phyloP scores from a whole-genome alignment of 1,139 yeast genomes.

The Suhomyces kunorum region DNA sequence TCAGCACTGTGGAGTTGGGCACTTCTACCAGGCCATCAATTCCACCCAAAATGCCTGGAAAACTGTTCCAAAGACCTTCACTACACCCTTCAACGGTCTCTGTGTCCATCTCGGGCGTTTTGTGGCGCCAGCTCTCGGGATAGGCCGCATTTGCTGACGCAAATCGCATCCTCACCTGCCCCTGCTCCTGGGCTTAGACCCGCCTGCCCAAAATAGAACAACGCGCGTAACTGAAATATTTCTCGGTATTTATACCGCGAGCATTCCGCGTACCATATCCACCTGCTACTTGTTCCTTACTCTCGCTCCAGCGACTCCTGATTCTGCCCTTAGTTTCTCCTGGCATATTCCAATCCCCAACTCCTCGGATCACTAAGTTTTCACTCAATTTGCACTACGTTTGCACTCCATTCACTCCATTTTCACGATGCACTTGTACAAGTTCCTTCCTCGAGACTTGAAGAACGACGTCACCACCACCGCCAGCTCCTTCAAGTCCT shows the following conservation, averaged over 20 bases:
- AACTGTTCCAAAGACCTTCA: too few species aligned
- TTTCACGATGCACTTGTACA: conserved; percentile 6
- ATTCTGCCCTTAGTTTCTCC: background rate
- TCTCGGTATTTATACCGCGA: background rate
- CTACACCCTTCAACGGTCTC: too few species aligned
- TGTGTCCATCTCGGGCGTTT: too few species aligned
- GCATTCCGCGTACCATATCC: background rate
- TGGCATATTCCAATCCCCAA: too few species aligned
- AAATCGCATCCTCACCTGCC: background rate
- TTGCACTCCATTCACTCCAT: background rate
- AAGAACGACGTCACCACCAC: conserved; percentile 37
- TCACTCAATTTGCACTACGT: too few species aligned
- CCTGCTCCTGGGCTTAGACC: background rate
- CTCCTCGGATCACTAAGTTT: too few species aligned
- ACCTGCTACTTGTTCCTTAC: too few species aligned
- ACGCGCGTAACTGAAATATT: background rate
- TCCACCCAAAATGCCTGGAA: too few species aligned
- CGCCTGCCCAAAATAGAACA: background rate
- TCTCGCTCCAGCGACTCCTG: background rate
- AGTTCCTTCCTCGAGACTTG: conserved; percentile 12
- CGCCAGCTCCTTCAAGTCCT: conserved; percentile 58
- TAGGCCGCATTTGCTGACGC: background rate
- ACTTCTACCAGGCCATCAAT: too few species aligned
- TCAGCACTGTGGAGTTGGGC: too few species aligned
- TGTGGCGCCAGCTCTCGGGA: too few species aligned